These are phyloP conservation scores for Craspedostauros australis DNA, from an alignment of 108 stramenopile species.

Conservation along the genomic window DNA sequence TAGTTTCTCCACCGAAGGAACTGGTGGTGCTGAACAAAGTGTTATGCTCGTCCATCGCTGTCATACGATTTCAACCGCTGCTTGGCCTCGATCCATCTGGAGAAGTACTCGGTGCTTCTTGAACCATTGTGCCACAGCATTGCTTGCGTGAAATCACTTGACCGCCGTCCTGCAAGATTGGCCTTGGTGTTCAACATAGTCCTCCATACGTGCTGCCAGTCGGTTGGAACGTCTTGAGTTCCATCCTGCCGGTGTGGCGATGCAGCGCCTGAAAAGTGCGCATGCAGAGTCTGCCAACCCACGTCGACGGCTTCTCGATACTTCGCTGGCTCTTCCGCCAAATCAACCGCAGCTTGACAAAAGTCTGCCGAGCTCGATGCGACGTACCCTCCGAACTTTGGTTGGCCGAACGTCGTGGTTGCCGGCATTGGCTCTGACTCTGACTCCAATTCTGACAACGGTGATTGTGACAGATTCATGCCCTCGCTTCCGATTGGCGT, in stretches of 20 bases:
- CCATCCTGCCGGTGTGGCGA: too few relatives aligned
- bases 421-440: background rate
- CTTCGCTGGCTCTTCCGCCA: conserved; percentile 22
- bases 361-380: conserved; percentile 36
- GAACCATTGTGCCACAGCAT: conserved; percentile 56
- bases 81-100: conserved; percentile 68
- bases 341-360: conserved; percentile 31
- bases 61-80: conserved; percentile 19
- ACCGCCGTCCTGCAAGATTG: conserved; percentile 21
- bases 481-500: conserved; percentile 74
- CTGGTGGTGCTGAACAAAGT: too few relatives aligned
- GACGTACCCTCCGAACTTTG: conserved; percentile 42
- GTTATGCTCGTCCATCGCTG: too few relatives aligned
- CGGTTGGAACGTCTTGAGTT: conserved; percentile 9
- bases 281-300: conserved; percentile 23
- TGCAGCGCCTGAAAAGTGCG: too few relatives aligned
- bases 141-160: conserved; percentile 27
- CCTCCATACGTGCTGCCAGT: conserved; percentile 19
- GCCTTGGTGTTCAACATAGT: conserved; percentile 12
- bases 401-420: background rate
- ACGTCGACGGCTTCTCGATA: conserved; percentile 20
- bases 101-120: conserved; percentile 72
- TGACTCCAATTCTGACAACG: background rate
- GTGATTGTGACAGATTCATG: conserved; percentile 14
- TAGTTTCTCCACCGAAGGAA: too few relatives aligned